Evolutionary conservation across 345 rosid genomes (phyloP).

Genomic region (Psidium friedrichsthalianum): DNA sequence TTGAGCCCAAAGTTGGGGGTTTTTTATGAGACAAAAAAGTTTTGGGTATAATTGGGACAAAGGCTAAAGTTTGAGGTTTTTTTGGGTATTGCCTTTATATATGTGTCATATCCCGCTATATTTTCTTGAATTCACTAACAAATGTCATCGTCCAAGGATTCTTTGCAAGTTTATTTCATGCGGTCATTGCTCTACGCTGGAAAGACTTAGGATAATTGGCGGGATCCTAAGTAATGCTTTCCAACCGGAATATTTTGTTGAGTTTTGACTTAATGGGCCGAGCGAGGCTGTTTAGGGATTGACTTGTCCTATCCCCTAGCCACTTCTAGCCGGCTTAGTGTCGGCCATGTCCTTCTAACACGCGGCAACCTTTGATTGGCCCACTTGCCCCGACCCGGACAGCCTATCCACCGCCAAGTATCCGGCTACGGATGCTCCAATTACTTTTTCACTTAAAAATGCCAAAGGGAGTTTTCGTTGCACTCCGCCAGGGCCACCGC

Average conservation of each 20-base stretch:
- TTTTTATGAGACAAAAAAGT: no score
- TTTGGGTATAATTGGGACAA: no score
- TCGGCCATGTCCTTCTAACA: neutral
- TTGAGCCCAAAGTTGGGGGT: no score
- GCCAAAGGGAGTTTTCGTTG: neutral
- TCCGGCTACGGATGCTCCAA: neutral
- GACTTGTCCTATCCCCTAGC: neutral
- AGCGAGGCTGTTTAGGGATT: neutral
- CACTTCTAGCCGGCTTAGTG: neutral
- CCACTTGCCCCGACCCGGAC: neutral
- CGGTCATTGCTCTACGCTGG: neutral
- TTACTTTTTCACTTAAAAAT: neutral
- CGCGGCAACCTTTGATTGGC: neutral
- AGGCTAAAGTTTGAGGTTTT: no score
- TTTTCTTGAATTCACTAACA: neutral
- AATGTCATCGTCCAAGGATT: neutral
- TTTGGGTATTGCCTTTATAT: no score
- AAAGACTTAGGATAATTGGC: neutral
- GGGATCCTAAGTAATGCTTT: neutral
- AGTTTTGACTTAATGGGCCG: neutral
- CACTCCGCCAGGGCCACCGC: neutral
- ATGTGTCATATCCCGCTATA: neutral
- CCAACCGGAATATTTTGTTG: accelerated
- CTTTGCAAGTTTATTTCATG: neutral
- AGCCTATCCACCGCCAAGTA: neutral